Percentiles rank a stretch among this genome's conserved stretches.
phyloP scores from a whole-genome alignment of 2,329 filamentous ascomycete genomes.

The Neophaeococcomyces mojaviensis region DNA sequence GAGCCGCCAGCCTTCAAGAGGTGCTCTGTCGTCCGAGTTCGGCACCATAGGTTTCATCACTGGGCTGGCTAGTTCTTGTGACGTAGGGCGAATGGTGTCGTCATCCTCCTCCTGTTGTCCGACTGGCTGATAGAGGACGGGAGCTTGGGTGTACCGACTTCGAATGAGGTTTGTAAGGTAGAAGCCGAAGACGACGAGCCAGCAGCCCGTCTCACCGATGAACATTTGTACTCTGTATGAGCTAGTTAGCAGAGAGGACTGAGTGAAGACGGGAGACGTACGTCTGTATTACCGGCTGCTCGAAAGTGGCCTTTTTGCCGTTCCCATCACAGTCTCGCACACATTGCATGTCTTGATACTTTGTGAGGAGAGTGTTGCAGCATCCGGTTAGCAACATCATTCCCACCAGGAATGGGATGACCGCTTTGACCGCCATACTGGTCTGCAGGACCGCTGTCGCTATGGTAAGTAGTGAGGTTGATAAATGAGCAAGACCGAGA shows the following conservation, averaged over 20 bases:
- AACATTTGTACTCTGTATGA: conserved; percentile 74
- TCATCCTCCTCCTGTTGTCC: conserved; percentile 42
- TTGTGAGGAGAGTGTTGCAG: conserved; percentile 93
- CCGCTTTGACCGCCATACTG: conserved; percentile 46
- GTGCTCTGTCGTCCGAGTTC: conserved; percentile 49
- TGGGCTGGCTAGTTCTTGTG: conserved; percentile 39
- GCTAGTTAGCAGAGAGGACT: conserved; percentile 10
- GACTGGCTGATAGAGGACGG: conserved; percentile 58
- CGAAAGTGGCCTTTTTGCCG: conserved; percentile 64
- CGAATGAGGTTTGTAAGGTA: conserved; percentile 50
- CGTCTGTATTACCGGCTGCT: conserved; percentile 93
- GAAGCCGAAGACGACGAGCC: conserved; percentile 74
- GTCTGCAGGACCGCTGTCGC: not conserved
- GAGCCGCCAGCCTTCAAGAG: conserved; percentile 63
- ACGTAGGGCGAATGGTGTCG: conserved; percentile 28
- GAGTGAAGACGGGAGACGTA: conserved; percentile 28
- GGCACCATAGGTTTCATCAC: conserved; percentile 47
- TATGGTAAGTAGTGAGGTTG: not conserved
- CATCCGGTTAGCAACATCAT: conserved; percentile 97
- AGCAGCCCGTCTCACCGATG: conserved; percentile 89
- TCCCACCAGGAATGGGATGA: conserved; percentile 77
- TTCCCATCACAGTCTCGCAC: conserved; percentile 76
- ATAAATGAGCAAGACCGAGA: not conserved
- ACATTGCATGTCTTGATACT: conserved; percentile 94
- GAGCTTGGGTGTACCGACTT: conserved; percentile 30